Evolutionary conservation across 345 rosid species (phyloP), one percentile per base, ranked within the genome.

Genomic region (Aurinia saxatilis): DNA sequence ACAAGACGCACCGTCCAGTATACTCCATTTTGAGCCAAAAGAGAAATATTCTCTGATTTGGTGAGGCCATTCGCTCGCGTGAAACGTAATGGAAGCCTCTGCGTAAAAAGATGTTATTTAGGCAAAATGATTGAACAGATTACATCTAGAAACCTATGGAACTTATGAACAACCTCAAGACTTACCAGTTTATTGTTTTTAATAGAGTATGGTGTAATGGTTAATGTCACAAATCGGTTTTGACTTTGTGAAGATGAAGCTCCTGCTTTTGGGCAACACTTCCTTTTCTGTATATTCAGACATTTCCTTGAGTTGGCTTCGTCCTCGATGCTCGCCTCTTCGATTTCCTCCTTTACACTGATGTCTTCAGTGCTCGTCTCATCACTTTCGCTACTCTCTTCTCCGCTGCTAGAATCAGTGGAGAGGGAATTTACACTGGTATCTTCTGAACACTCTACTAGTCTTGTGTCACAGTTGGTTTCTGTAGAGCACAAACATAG

Each of bases 171-270:
- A 29, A 63, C 31, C 31, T 25, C 9, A 1, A 50, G 13, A 13
- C 35, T 58, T 45, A 60, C 67, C 23, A 60, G 14, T 36, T 45
- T 52, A 52, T 44, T 15, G 21, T 4, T 9, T 25, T 12, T 60
- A 3, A 33, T 0, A 42, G 8, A 18, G 46, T 51, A 61, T 0
- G 27, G 57, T 13, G 68, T 53, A 34, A 61, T 2, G 29, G 41
- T 60, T 36, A 69, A 46, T 46, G 50, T 61, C 63, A 69, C 47
- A 61, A 69, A 69, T 13, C 57, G 55, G 14, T 38, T 23, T 38
- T 53, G 61, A 18, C 35, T 35, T 31, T 14, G 1, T 8, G 73
- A 60, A 51, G 59, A 50, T 49, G 66, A 50, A 50, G 25, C 59
- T 60, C 41, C 48, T 7, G 9, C 0, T 7, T 19, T 54, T 21